Evolutionary conservation across 352 stramenopile genomes (phyloP), one percentile per base, ranked within the genome.

Genomic region (Globisporangium acanthophoron): DNA sequence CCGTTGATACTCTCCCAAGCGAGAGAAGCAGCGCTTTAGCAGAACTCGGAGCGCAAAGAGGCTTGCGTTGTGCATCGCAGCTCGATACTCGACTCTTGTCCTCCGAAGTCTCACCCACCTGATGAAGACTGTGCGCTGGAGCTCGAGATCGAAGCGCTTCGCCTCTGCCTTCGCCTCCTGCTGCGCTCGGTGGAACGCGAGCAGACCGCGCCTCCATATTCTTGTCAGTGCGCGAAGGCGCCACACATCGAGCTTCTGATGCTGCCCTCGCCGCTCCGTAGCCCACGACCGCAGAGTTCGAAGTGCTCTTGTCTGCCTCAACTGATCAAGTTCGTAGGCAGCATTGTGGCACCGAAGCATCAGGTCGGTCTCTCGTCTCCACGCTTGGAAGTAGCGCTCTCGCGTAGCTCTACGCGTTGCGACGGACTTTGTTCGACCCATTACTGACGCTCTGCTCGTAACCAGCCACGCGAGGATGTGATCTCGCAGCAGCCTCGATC

Each of bases 381-480:
- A 65, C 9, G 18, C 37, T 0, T 8, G 21, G 20, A 65, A 65
- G 27, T 45, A 47, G 3, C 33, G 54, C 37, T 40, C 39, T 35
- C 46, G 54, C 1, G 37, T 54, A 7, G 6, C 15, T 33, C 16
- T 33, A 8, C 20, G 13, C 1, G 37, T 40, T 16, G 18, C 24
- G 9, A 45, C 27, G 3, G 37, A 27, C 9, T 20, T 59, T 20
- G 60, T 55, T 31, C 29, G 43, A 12, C 56, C 57, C 46, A 73
- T 29, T 27, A 37, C 45, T 24, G 70, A 53, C 27, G 63, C 71
- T 64, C 43, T 64, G 8, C 24, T 53, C 43, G 39, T 27, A 37
- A 21, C 6, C 39, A 41, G 45, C 73, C 73, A 82, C 0, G 56
- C 63, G 35, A 29, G 6, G 52, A 78, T 65, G 49, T 82, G 66